Evolutionary conservation across 352 stramenopile genomes (phyloP).

Genomic region (Pythium phragmiticola): DNA sequence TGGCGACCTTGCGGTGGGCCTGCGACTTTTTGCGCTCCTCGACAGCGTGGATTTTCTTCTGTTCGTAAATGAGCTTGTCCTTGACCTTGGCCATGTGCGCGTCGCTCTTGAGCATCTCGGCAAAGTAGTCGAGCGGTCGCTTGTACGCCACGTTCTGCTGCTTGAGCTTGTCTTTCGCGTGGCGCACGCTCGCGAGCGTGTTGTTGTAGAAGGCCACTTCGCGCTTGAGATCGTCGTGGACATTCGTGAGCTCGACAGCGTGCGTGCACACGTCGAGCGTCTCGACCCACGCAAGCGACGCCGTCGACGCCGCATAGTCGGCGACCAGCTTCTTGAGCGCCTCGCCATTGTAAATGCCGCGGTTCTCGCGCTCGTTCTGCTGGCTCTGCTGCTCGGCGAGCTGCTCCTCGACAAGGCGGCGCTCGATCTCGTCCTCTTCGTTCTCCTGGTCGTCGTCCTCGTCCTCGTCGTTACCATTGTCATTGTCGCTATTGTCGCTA

Average conservation of each 20-base stretch:
- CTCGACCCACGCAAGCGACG: constrained; percentile 72
- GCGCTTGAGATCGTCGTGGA: constrained; percentile 88
- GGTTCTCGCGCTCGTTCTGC: constrained; percentile 40
- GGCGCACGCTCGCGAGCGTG: constrained; percentile 60
- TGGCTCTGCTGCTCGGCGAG: constrained; percentile 45
- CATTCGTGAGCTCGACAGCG: constrained; percentile 64
- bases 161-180: constrained; percentile 71
- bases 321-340: constrained; percentile 54
- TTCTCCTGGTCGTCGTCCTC: constrained; percentile 44
- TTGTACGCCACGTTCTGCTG: constrained; percentile 88
- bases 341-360: constrained; percentile 73
- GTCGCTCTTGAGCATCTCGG: constrained; percentile 99
- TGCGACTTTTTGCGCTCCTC: constrained; percentile 97
- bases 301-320: constrained; percentile 40
- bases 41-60: constrained; percentile 99
- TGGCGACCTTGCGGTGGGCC: constrained; percentile 95
- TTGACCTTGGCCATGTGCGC: constrained; percentile 95
- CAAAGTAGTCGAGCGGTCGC: constrained; percentile 97
- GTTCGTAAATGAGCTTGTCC: constrained; percentile 99
- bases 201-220: constrained; percentile 98
- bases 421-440: constrained; percentile 71
- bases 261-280: constrained; percentile 71
- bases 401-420: constrained; percentile 67
- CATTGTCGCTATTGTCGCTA: constrained; percentile 24
- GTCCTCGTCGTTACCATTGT: constrained; percentile 38